Evolutionary conservation across 495 filamentous ascomycete species (phyloP).

Genomic region (Hypoxylon crocopeplum): DNA sequence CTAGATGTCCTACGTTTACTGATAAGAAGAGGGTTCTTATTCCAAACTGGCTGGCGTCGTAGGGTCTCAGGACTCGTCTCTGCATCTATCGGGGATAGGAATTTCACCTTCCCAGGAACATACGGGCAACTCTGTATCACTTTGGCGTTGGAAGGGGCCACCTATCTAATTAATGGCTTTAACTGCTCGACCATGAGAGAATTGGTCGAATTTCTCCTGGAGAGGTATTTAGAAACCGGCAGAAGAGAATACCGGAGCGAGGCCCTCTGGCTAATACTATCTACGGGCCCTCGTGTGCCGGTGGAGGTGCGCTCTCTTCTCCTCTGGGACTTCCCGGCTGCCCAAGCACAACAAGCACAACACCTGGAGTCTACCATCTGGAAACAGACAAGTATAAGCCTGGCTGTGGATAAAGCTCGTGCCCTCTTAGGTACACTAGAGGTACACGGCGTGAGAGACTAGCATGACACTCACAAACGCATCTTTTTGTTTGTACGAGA

Average conservation of each 20-base stretch:
- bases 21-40: too few relatives aligned
- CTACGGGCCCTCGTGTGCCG: not conserved
- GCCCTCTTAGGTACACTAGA: too few relatives aligned
- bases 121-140: too few relatives aligned
- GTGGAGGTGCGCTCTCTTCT: not conserved
- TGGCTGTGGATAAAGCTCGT: not conserved
- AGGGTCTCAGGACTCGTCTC: too few relatives aligned
- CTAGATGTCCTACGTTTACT: too few relatives aligned
- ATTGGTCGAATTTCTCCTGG: not conserved
- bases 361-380: not conserved
- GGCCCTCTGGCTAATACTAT: not conserved
- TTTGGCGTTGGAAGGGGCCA: too few relatives aligned
- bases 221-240: not conserved
- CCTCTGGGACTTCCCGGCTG: not conserved
- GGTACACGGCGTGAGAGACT: too few relatives aligned
- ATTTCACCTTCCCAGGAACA: too few relatives aligned
- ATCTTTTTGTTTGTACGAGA: not conserved
- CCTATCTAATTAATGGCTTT: too few relatives aligned
- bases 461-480: not conserved
- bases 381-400: not conserved
- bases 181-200: too few relatives aligned
- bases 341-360: not conserved
- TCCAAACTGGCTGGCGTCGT: too few relatives aligned
- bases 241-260: not conserved
- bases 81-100: too few relatives aligned